Conservation (phyloP, 2,329 filamentous ascomycete species). For the Arthrocladium fulminans region DNA sequence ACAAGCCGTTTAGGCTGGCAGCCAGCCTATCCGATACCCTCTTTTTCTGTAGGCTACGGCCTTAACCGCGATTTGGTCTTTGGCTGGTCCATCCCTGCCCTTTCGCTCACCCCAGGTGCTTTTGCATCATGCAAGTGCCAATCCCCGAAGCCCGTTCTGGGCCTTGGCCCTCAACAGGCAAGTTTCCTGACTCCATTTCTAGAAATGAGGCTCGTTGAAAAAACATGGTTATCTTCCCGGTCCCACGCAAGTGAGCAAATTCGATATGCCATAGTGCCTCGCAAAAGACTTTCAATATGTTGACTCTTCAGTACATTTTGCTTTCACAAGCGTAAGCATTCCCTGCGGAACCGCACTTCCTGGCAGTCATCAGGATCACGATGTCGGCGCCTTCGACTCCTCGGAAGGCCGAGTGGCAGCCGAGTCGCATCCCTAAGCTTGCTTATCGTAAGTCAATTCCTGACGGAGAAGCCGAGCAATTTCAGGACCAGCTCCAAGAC, state of each 20-base stretch:
- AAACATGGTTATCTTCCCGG: not conserved
- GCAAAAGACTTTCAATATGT: not conserved
- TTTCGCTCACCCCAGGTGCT: conserved; percentile 1
- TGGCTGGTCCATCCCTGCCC: not conserved
- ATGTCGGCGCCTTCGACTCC: conserved; percentile 1
- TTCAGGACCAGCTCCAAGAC: not conserved
- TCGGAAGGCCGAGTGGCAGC: not conserved
- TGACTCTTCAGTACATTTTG: not conserved
- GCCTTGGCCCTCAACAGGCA: not conserved
- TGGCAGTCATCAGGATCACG: not conserved
- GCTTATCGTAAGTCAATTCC: conserved; percentile 7
- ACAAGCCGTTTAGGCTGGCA: not conserved
- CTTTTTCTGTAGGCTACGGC: not conserved
- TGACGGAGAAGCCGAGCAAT: not conserved
- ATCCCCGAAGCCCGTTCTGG: not conserved
- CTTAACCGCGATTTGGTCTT: not conserved
- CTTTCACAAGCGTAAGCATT: not conserved
- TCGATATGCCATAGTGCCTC: not conserved
- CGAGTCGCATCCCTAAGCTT: conserved; percentile 7
- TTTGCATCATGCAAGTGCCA: not conserved
- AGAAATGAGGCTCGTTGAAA: not conserved
- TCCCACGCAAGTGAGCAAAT: not conserved
- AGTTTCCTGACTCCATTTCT: not conserved
- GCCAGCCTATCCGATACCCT: not conserved
- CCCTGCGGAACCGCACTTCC: not conserved